Base-by-base conservation (phyloP, 2,329 filamentous ascomycete species). In the Alternaria triticimaculans region DNA sequence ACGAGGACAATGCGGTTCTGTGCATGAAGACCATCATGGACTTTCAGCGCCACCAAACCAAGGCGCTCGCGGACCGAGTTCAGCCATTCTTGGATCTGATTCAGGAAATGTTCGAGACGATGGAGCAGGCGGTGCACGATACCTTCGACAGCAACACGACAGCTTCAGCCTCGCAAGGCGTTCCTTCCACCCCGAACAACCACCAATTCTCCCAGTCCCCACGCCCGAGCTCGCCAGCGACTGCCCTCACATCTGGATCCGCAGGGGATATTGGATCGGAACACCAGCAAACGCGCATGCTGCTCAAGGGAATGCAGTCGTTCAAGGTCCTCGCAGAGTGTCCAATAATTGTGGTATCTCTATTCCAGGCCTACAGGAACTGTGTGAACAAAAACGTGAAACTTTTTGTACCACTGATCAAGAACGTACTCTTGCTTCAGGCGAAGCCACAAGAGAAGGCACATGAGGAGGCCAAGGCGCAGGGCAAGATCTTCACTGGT, bases 21-120 rank as follows among this genome's bases (percentile, higher is more conserved):
- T 97, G 95, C 78, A 93, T 99, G 82, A 99, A 99, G 85, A 97
- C 95, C 14, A 93, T 97, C 55, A 97, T 97, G 84, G 96, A 99
- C 77, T 90, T 98, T 68, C 93, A 97, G 86, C 90, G 96, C 53
- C 93, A 97, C 77, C 95, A 98, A 80, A 88, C 90, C 61, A 96
- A 95, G 82, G 89, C 90, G 25, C 89, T 97, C 8, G 82, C 84
- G n/a, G 86, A 88, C 62, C 94, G 92, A 77, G 94, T 97, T 4
- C 95, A 98, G 79, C 87, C 89, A 3, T 99, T 99, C 79, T 83
- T 99, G 63, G 90, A 91, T 59, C 85, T 99, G 41, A 98, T 99
- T 54, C 91, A 97, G 76, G 94, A 98, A 78, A 91, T 99, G 78
- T 99, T 99, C 74, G 90, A 96, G 79, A 92, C 93, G 72, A 97